Base-by-base conservation (phyloP, 495 filamentous ascomycete species). In the Talaromyces stipitatus region DNA sequence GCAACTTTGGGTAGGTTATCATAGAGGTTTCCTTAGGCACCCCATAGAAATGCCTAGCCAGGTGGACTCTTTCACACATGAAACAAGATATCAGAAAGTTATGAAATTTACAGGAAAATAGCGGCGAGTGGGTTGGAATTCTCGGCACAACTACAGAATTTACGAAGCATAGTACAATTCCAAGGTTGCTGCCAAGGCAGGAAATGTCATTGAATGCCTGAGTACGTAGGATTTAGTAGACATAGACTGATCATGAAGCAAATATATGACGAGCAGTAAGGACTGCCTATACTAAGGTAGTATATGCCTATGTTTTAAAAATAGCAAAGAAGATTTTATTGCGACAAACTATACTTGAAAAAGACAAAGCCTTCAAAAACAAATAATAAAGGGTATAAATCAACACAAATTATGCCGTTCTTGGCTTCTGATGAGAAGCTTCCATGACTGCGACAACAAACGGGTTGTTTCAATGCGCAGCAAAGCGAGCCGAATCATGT, bases 301-400 rank as follows among this genome's bases (percentile, higher is more conserved):
- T 10, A 32, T 32, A 32, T 32, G 29, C 6, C 6, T 32, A 32
- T 11, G 12, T 9, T 32, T 9, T 3, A 32, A 32, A 2, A 11
- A 36, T 36, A 36, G 14, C 14, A 14, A 36, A 12, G 32, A 36
- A n/a, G 16, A 12, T 36, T 36, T 16, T 36, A 36, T 36, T 36
- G 32, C 32, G 32, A 36, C 32, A 16, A 2, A 36, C 32, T 36
- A 36, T n/a, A n/a, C 5, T 36, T 5, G n/a, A n/a, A 36, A 36
- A n/a, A 36, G 14, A 36, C 16, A 36, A 36, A 36, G 14, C 14
- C 14, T 36, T 36, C 32, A 36, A 36, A n/a, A 9, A 16, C 16
- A 36, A 36, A 36, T 36, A 32, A 46, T 24, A 46, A 46, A 46
- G 41, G 41, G 41, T 46, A 46, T 46, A 46, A 46, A 46, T 46